Evolutionary conservation across 2,329 filamentous ascomycete species (phyloP).

Genomic region (Monilinia vaccinii-corymbosi): DNA sequence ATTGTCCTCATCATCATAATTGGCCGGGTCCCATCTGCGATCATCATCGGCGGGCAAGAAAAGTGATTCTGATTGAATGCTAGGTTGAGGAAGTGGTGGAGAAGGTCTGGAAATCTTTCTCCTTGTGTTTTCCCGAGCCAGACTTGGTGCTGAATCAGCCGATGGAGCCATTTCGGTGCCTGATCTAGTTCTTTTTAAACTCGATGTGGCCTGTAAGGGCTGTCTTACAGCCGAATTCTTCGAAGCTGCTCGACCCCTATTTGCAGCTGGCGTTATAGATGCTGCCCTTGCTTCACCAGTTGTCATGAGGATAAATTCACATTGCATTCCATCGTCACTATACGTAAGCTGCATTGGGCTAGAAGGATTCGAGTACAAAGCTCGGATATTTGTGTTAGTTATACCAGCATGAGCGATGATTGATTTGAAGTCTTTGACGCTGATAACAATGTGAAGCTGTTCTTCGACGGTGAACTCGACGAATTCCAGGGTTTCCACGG

Average conservation of each 20-base stretch:
- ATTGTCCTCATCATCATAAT: conserved; percentile 55
- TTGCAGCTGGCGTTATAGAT: conserved; percentile 23
- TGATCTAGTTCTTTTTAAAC: conserved; percentile 19
- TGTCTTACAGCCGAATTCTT: conserved; percentile 25
- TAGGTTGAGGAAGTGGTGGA: conserved; percentile 45
- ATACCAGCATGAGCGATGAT: conserved; percentile 69
- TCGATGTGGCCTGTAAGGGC: conserved; percentile 23
- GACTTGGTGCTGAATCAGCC: conserved; percentile 14
- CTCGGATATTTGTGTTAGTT: conserved; percentile 55
- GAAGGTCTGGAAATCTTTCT: conserved; percentile 37
- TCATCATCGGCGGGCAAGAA: conserved; percentile 66
- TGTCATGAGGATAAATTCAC: conserved; percentile 77
- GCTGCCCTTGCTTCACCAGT: conserved; percentile 48
- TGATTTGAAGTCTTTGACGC: conserved; percentile 74
- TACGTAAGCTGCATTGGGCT: conserved; percentile 68
- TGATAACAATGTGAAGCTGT: conserved; percentile 69
- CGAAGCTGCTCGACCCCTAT: conserved; percentile 19
- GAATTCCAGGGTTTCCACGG: conserved; percentile 68
- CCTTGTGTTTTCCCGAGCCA: conserved; percentile 23
- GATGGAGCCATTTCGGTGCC: conserved; percentile 25
- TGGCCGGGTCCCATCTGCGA: conserved; percentile 61
- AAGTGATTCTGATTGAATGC: conserved; percentile 55
- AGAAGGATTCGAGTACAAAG: conserved; percentile 61
- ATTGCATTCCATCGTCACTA: conserved; percentile 55
- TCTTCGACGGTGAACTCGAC: conserved; percentile 66